Evolutionary conservation across 148 eudicot genomes (phyloP).

Genomic region (Persicaria maculosa): DNA sequence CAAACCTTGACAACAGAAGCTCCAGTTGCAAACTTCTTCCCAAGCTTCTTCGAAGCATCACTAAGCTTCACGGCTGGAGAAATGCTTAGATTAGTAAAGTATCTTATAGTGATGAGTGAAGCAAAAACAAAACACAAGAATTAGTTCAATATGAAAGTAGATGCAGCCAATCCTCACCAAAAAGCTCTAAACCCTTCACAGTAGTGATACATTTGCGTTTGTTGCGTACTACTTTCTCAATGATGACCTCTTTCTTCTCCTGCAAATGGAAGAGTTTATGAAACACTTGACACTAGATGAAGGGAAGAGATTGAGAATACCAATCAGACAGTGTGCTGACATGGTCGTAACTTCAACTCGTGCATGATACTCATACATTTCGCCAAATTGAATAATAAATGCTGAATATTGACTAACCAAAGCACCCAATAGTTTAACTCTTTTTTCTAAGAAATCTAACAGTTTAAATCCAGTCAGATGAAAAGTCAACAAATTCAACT

Average conservation of each 20-base stretch:
- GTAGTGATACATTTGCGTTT: slow-evolving; percentile 91
- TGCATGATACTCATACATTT: not conserved
- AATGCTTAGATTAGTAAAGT: not conserved
- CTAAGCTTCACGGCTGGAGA: slow-evolving; percentile 68
- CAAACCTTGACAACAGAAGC: slow-evolving; percentile 93
- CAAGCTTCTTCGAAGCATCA: slow-evolving; percentile 98
- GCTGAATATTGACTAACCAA: not conserved
- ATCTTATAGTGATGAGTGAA: not conserved
- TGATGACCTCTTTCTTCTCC: slow-evolving; percentile 84
- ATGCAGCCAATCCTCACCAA: slow-evolving; percentile 39
- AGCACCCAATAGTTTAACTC: not conserved
- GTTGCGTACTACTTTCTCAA: slow-evolving; percentile 91
- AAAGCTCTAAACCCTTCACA: slow-evolving; percentile 83
- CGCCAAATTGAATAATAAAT: not conserved
- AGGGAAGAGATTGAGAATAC: not conserved
- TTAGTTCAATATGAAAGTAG: not conserved
- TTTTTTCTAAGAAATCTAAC: not conserved
- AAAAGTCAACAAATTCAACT: not conserved
- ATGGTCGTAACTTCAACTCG: not conserved
- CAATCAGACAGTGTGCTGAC: not conserved
- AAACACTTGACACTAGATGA: not conserved
- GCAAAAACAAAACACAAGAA: slow-evolving; percentile 7
- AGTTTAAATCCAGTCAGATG: not conserved
- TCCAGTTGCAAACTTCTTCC: slow-evolving; percentile 95
- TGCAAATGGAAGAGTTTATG: slow-evolving; percentile 14